phyloP scores from a whole-genome alignment of 1,139 yeast genomes.

The Diutina mesorugosa region DNA sequence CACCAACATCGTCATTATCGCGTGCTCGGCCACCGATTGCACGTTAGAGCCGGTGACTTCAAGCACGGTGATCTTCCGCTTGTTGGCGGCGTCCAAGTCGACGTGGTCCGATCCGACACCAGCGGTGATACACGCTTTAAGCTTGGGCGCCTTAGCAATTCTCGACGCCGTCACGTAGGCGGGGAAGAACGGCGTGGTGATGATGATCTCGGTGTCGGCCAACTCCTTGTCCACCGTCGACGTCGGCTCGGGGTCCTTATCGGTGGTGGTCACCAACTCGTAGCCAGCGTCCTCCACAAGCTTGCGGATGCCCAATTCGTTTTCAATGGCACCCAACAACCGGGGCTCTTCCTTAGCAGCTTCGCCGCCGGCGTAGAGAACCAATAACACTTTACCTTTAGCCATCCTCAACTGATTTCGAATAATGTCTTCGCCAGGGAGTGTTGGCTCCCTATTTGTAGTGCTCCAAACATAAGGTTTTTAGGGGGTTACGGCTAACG shows the following conservation, averaged over 20 bases:
- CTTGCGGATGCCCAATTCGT: conserved; percentile 58
- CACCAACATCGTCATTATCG: conserved; percentile 57
- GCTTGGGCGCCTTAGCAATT: conserved; percentile 57
- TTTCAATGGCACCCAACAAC: conserved; percentile 61
- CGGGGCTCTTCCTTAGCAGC: conserved; percentile 50
- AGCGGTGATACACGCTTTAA: conserved; percentile 64
- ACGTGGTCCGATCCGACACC: conserved; percentile 83
- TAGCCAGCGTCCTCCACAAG: conserved; percentile 61
- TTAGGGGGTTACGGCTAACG: too few relatives aligned
- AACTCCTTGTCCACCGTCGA: conserved; percentile 52
- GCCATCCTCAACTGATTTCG: conserved; percentile 5
- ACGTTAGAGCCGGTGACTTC: conserved; percentile 83
- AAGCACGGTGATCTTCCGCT: conserved; percentile 46
- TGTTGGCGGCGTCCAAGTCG: conserved; percentile 63
- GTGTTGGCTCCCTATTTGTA: too few relatives aligned
- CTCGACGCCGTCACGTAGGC: conserved; percentile 61
- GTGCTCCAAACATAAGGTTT: too few relatives aligned
- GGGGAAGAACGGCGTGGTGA: conserved; percentile 79
- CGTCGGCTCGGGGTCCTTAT: conserved; percentile 51
- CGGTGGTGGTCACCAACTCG: conserved; percentile 49
- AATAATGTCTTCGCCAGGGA: too few relatives aligned
- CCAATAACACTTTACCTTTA: conserved; percentile 37
- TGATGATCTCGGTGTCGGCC: conserved; percentile 61
- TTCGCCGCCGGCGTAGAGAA: conserved; percentile 39
- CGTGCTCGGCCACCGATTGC: conserved; percentile 74